A percentile compares a stretch with the other conserved stretches of the same genome.
Conservation (phyloP, 805 yeast genomes). For the Starmerella ratchasimensis region DNA sequence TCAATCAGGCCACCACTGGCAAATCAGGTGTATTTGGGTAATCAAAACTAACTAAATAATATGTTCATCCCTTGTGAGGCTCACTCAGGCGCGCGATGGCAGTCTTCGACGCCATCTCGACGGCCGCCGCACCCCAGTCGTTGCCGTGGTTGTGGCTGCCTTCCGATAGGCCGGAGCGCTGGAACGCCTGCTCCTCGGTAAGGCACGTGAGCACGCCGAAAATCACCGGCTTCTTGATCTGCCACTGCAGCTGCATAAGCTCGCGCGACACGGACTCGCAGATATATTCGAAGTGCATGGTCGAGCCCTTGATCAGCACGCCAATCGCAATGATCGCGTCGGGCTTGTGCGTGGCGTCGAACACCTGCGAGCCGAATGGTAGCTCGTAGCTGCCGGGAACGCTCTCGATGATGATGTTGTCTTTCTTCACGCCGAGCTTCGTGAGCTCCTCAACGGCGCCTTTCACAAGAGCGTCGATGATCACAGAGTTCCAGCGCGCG, state of each 20-base stretch:
- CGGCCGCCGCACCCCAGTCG: conserved; percentile 99
- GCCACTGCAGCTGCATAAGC: conserved; percentile 67
- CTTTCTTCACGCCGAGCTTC: conserved; percentile 56
- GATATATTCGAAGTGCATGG: conserved; percentile 97
- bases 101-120: conserved; percentile 58
- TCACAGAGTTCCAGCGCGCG: conserved; percentile 83
- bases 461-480: conserved; percentile 63
- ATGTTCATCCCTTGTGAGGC: too few relatives aligned
- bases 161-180: conserved; percentile 69
- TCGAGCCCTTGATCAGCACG: conserved; percentile 85
- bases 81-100: conserved; percentile 1
- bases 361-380: conserved; percentile 58
- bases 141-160: conserved; percentile 91
- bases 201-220: conserved; percentile 89
- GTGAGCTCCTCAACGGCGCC: conserved; percentile 56
- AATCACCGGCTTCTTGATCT: conserved; percentile 62
- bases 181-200: conserved; percentile 86
- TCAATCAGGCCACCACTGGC: too few relatives aligned
- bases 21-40: too few relatives aligned
- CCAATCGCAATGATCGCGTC: conserved; percentile 93
- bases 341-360: conserved; percentile 25
- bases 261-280: conserved; percentile 80
- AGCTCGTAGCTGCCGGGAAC: conserved; percentile 95
- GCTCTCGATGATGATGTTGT: conserved; percentile 64
- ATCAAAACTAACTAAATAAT: too few relatives aligned